Conservation (phyloP, 495 filamentous ascomycete genomes). For the Polyplosphaeria fusca region DNA sequence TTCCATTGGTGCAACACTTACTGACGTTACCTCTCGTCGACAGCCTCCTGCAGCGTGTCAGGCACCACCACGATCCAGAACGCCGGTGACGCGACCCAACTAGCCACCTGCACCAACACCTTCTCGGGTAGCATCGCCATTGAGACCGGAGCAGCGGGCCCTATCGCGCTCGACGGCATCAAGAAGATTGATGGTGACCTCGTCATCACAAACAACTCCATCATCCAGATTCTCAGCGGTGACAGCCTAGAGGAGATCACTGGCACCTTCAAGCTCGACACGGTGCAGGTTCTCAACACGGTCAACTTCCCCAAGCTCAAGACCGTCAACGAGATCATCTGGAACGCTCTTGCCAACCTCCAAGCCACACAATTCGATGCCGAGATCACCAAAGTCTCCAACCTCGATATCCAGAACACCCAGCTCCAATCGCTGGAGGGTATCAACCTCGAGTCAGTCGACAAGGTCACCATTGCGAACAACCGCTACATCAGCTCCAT, state of each 20-base stretch:
- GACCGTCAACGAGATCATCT: conserved; percentile 62
- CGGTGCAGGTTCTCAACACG: conserved; percentile 55
- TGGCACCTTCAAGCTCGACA: conserved; percentile 62
- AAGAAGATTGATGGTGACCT: conserved; percentile 67
- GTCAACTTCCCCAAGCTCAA: conserved; percentile 62
- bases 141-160: conserved; percentile 48
- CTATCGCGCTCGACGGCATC: conserved; percentile 56
- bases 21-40: background rate
- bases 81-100: conserved; percentile 66
- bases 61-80: conserved; percentile 58
- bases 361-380: conserved; percentile 62
- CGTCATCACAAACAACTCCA: conserved; percentile 54
- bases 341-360: conserved; percentile 70
- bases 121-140: conserved; percentile 71
- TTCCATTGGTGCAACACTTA: background rate
- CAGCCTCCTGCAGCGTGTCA: conserved; percentile 48
- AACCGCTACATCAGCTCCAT: conserved; percentile 41
- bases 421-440: conserved; percentile 68
- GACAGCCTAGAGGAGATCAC: conserved; percentile 51
- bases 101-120: conserved; percentile 60
- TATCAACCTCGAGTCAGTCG: conserved; percentile 71
- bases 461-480: conserved; percentile 45
- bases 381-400: conserved; percentile 52
- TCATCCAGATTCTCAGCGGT: conserved; percentile 56
- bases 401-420: conserved; percentile 78